Evolutionary conservation across 306 rosid species (phyloP).

Genomic region (Cicer bijugum): DNA sequence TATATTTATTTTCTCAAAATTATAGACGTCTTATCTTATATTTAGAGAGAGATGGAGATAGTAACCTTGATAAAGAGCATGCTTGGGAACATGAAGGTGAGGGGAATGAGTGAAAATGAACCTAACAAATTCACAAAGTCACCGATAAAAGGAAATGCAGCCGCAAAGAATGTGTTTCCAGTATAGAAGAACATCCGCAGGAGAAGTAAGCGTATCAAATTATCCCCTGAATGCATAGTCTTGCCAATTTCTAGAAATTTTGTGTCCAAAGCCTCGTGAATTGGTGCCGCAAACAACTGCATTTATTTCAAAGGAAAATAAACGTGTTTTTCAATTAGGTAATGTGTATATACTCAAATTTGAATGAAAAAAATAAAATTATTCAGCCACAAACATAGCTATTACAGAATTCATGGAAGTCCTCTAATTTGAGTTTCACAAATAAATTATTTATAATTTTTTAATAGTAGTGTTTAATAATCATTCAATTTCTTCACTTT

Average conservation of each 20-base stretch:
- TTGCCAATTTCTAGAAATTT: constrained; percentile 49
- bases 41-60: not conserved
- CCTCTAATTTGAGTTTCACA: too few relatives aligned
- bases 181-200: constrained; percentile 46
- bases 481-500: too few relatives aligned
- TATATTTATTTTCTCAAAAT: not conserved
- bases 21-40: not conserved
- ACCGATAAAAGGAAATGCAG: constrained; percentile 66
- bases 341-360: too few relatives aligned
- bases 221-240: constrained; percentile 52
- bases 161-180: constrained; percentile 53
- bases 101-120: constrained; percentile 58
- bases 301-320: not conserved
- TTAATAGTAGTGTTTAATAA: too few relatives aligned
- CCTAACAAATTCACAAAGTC: constrained; percentile 66
- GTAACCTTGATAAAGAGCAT: constrained; percentile 65
- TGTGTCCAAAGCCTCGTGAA: constrained; percentile 61
- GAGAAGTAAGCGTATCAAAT: constrained; percentile 52
- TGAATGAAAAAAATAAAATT: too few relatives aligned
- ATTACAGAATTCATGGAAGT: too few relatives aligned
- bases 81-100: constrained; percentile 67
- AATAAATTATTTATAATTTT: too few relatives aligned
- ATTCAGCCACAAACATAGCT: too few relatives aligned
- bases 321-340: not conserved
- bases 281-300: constrained; percentile 61